Percentiles rank a stretch among this genome's conserved stretches.
Evolutionary conservation across 345 rosid genomes (phyloP).

Genomic region (Hypericum perforatum): DNA sequence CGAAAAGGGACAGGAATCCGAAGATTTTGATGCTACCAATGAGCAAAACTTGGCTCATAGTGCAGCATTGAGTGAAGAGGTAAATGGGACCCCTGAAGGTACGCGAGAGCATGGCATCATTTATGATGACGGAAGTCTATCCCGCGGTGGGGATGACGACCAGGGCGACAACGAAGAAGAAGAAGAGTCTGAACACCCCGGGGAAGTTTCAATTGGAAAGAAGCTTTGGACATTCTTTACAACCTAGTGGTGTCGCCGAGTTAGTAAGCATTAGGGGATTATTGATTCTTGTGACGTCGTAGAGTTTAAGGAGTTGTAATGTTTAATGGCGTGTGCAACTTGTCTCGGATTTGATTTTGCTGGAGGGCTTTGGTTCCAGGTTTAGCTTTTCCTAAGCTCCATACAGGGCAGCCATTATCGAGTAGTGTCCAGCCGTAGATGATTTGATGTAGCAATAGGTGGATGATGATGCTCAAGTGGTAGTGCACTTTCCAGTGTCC

Average conservation of each 20-base stretch:
- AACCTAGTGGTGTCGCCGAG: conserved; percentile 25
- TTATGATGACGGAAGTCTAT: conserved; percentile 22
- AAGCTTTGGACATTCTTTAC: conserved; percentile 93
- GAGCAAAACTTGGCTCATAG: conserved; percentile 30
- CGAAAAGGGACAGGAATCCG: conserved; percentile 25
- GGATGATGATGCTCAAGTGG: too few species aligned
- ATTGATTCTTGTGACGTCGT: conserved; percentile 16
- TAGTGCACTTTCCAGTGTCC: too few species aligned
- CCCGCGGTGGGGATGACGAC: conserved; percentile 20
- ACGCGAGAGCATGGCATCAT: conserved; percentile 22
- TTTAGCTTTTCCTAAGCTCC: too few species aligned
- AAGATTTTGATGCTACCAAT: conserved; percentile 32
- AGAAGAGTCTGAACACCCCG: conserved; percentile 57
- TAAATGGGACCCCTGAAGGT: conserved; percentile 49
- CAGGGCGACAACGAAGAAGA: conserved; percentile 27
- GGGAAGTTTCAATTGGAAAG: conserved; percentile 74
- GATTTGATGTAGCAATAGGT: too few species aligned
- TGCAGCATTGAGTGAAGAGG: conserved; percentile 62
- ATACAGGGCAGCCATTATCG: too few species aligned
- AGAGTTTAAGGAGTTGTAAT: conserved; percentile 29
- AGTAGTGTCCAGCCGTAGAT: too few species aligned
- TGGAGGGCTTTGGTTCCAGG: too few species aligned
- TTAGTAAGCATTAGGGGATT: conserved; percentile 8
- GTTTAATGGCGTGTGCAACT: conserved; percentile 21
- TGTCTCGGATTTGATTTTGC: too few species aligned